Evolutionary conservation across 2,329 filamentous ascomycete genomes (phyloP).

Genomic region (Pestalotiopsis sp.): DNA sequence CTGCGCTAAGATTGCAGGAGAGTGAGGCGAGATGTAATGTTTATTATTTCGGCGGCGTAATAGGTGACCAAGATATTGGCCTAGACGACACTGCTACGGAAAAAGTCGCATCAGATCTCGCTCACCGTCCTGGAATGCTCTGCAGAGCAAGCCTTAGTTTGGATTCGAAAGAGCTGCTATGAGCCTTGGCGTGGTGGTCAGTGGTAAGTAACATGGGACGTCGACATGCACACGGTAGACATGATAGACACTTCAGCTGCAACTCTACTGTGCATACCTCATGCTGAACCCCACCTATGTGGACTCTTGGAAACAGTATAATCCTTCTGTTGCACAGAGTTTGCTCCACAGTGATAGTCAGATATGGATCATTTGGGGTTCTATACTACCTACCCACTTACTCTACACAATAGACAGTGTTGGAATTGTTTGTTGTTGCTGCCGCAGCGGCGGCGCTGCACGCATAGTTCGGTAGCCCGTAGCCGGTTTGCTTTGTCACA

Average conservation of each 20-base stretch:
- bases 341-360: neutral
- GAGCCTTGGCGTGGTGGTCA: too few species aligned
- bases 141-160: neutral
- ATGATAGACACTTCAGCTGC: neutral
- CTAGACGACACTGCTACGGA: neutral
- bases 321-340: neutral
- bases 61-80: neutral
- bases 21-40: neutral
- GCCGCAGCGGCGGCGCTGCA: neutral
- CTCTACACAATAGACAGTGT: neutral
- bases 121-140: neutral
- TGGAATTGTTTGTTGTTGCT: neutral
- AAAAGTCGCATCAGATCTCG: neutral
- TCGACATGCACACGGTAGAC: neutral
- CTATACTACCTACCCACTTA: neutral
- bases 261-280: neutral
- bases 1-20: neutral
- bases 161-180: neutral
- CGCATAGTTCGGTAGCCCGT: neutral
- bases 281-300: neutral
- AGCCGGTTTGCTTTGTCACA: neutral
- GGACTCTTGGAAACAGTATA: constrained; percentile 5
- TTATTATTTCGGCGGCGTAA: neutral
- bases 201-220: neutral
- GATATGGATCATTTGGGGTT: neutral